Conservation (phyloP, 108 stramenopile species). For the Skeletonema costatum region DNA sequence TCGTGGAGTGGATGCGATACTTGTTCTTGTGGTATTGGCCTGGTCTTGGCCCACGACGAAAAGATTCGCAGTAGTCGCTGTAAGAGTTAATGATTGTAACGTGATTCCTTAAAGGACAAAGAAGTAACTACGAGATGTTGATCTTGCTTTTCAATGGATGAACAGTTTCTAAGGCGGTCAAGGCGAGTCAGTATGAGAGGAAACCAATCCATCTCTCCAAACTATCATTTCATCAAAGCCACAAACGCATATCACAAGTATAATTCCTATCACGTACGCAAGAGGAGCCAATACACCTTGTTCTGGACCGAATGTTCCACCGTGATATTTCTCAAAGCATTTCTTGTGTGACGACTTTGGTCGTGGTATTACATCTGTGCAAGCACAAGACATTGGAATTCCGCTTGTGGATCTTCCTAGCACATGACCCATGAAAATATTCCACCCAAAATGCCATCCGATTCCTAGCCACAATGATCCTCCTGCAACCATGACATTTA, state of each 20-base stretch:
- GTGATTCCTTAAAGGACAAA: too few species aligned
- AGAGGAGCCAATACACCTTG: slow-evolving; percentile 30
- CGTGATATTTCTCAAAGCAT: slow-evolving; percentile 22
- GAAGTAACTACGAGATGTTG: too few species aligned
- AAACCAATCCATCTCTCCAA: slow-evolving; percentile 16
- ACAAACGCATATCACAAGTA: slow-evolving; percentile 16
- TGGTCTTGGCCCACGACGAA: too few species aligned
- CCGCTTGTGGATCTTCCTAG: slow-evolving; percentile 36
- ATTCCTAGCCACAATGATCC: slow-evolving; percentile 37
- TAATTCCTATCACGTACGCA: slow-evolving; percentile 37
- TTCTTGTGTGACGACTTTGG: neutral
- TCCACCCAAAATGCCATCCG: slow-evolving; percentile 55
- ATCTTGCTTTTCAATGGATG: too few species aligned
- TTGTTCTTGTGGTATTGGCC: too few species aligned
- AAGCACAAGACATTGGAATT: slow-evolving; percentile 40
- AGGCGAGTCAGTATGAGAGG: neutral
- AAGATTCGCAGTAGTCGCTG: too few species aligned
- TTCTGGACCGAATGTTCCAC: slow-evolving; percentile 44
- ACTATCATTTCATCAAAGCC: slow-evolving; percentile 16
- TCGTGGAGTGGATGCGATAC: too few species aligned
- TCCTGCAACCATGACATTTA: slow-evolving; percentile 32
- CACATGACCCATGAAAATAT: slow-evolving; percentile 43
- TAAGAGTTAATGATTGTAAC: too few species aligned
- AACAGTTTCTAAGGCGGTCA: too few species aligned
- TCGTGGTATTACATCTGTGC: slow-evolving; percentile 15